Conservation (phyloP, 768 basidiomycete genomes). For the Neoboletus brunneissimus region DNA sequence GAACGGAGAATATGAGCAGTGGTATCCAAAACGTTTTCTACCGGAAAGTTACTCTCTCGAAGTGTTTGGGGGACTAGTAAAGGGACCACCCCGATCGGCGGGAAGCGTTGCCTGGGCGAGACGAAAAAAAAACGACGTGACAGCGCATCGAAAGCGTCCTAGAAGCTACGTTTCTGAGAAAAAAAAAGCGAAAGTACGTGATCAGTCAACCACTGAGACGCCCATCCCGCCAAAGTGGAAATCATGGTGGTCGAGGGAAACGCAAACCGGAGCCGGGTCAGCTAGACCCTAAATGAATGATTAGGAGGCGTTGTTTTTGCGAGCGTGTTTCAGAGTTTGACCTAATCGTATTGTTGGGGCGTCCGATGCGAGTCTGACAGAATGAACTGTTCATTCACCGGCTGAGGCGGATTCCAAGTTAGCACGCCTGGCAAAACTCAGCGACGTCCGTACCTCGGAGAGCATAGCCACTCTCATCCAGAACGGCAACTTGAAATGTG, state of each 20-base stretch:
- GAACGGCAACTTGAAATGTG: not conserved
- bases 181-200: conserved; percentile 9
- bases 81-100: conserved; percentile 12
- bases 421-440: not conserved
- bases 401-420: not conserved
- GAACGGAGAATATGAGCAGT: conserved; percentile 12
- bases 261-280: too few species aligned
- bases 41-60: conserved; percentile 1
- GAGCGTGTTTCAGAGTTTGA: conserved; percentile 2
- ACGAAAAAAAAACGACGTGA: conserved; percentile 7
- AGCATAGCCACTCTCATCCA: conserved; percentile 16
- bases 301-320: too few species aligned
- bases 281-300: not conserved
- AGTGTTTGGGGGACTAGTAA: not conserved
- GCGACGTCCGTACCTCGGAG: too few species aligned
- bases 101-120: not conserved
- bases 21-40: not conserved
- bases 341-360: not conserved
- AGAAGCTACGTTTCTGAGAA: conserved; percentile 5
- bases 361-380: not conserved
- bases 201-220: not conserved
- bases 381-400: not conserved
- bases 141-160: conserved; percentile 4
- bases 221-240: not conserved
- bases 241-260: not conserved